Conservation (phyloP, 2,329 filamentous ascomycete genomes). For the Sclerotinia spermophila region DNA sequence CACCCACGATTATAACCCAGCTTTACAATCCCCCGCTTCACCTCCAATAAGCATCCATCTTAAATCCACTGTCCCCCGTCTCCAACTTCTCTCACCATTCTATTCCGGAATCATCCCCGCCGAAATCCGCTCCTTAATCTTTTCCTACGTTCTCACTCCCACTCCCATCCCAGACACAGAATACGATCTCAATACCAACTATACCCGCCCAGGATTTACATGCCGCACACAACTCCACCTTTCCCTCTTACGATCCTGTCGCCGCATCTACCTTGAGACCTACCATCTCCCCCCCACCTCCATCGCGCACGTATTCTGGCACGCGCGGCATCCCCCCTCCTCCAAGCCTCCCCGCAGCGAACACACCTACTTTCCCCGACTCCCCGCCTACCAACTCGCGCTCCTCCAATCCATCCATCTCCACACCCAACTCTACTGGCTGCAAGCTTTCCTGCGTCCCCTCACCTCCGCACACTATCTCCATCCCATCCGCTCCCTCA, state of each 20-base stretch:
- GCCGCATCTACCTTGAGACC: conserved; percentile 29
- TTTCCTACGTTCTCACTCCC: conserved; percentile 4
- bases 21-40: neutral
- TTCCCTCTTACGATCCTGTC: conserved; percentile 28
- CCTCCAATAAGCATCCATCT: neutral
- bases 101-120: neutral
- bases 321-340: conserved; percentile 10
- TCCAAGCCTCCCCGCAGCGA: neutral
- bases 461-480: conserved; percentile 19
- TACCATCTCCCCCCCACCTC: conserved; percentile 25
- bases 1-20: neutral
- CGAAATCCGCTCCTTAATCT: conserved; percentile 7
- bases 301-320: conserved; percentile 30
- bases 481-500: conserved; percentile 25
- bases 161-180: neutral
- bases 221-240: conserved; percentile 19
- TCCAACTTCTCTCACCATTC: neutral
- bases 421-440: conserved; percentile 30
- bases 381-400: conserved; percentile 22
- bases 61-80: neutral
- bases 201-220: conserved; percentile 25
- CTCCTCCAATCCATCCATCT: conserved; percentile 23
- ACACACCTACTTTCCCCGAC: conserved; percentile 15
- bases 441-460: conserved; percentile 22
- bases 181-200: conserved; percentile 16